Percentiles rank a stretch among this genome's conserved stretches.
Evolutionary conservation across 352 stramenopile genomes (phyloP).

Genomic region (Peronospora farinosa): DNA sequence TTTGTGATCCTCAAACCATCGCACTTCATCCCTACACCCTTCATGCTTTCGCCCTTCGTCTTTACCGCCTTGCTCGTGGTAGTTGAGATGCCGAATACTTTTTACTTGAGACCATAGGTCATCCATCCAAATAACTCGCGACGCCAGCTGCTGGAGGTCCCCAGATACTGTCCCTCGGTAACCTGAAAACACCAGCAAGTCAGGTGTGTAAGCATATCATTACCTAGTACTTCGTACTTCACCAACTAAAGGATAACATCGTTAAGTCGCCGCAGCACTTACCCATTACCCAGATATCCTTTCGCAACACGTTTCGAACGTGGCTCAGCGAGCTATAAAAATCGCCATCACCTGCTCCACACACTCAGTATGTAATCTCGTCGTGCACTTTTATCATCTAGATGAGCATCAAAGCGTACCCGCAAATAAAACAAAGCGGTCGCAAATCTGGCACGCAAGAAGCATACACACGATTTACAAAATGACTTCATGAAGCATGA

Average conservation of each 20-base stretch:
- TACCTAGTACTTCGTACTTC: too few relatives aligned
- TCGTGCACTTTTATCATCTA: background rate
- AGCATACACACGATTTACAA: conserved; percentile 9
- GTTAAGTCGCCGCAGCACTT: conserved; percentile 11
- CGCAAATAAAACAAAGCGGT: conserved; percentile 77
- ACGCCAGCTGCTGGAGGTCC: conserved; percentile 71
- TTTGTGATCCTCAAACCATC: conserved; percentile 26
- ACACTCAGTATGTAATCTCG: conserved; percentile 2
- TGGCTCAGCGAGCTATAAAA: conserved; percentile 83
- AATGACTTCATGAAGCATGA: conserved; percentile 1
- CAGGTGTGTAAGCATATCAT: background rate
- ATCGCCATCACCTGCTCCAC: conserved; percentile 61
- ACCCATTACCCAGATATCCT: conserved; percentile 85
- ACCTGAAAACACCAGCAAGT: conserved; percentile 25
- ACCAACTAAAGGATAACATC: background rate
- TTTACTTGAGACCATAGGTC: conserved; percentile 57
- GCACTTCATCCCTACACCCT: conserved; percentile 7
- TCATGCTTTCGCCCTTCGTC: conserved; percentile 15
- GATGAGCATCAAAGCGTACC: conserved; percentile 27
- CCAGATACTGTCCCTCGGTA: conserved; percentile 68
- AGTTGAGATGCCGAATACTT: conserved; percentile 4
- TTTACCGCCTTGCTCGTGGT: conserved; percentile 11
- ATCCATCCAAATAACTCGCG: conserved; percentile 67
- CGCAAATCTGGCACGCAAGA: conserved; percentile 47
- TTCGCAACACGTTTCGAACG: conserved; percentile 74